Conservation (phyloP, 2,329 filamentous ascomycete species). For the Aspergillus amoenus region DNA sequence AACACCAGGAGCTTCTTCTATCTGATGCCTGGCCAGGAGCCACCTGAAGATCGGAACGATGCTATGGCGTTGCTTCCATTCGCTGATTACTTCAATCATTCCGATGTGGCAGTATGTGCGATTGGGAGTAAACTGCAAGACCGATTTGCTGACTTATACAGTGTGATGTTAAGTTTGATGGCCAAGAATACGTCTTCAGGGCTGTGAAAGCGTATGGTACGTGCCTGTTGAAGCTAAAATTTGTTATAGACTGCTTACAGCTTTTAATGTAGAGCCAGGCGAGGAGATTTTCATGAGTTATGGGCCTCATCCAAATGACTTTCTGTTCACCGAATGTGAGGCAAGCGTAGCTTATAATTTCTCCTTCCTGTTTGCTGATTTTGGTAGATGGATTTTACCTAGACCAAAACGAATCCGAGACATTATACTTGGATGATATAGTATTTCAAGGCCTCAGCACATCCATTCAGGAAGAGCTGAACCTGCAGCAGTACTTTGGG, state of each 20-base stretch:
- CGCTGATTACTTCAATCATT: slow-evolving; percentile 50
- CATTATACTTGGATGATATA: slow-evolving; percentile 43
- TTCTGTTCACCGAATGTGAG: slow-evolving; percentile 45
- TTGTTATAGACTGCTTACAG: background rate
- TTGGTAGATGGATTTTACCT: slow-evolving; percentile 44
- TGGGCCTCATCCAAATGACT: slow-evolving; percentile 44
- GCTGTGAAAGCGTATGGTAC: slow-evolving; percentile 36
- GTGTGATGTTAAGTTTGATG: slow-evolving; percentile 42
- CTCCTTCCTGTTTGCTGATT: slow-evolving; percentile 1
- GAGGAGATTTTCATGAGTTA: slow-evolving; percentile 48
- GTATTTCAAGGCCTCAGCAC: slow-evolving; percentile 33
- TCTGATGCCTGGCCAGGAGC: slow-evolving; percentile 42
- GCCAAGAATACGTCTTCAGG: slow-evolving; percentile 34
- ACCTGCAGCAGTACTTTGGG: slow-evolving; percentile 41
- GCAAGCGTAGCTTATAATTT: background rate
- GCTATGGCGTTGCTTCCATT: slow-evolving; percentile 48
- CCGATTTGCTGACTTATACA: slow-evolving; percentile 13
- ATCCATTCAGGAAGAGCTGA: slow-evolving; percentile 33
- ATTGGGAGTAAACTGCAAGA: background rate
- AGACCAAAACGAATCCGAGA: slow-evolving; percentile 40
- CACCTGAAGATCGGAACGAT: slow-evolving; percentile 42
- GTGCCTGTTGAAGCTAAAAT: background rate
- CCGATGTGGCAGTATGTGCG: slow-evolving; percentile 39
- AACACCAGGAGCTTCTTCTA: slow-evolving; percentile 63
- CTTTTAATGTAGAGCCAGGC: slow-evolving; percentile 29